Conservation (phyloP, 495 filamentous ascomycete genomes). For the Daldinia bambusicola region DNA sequence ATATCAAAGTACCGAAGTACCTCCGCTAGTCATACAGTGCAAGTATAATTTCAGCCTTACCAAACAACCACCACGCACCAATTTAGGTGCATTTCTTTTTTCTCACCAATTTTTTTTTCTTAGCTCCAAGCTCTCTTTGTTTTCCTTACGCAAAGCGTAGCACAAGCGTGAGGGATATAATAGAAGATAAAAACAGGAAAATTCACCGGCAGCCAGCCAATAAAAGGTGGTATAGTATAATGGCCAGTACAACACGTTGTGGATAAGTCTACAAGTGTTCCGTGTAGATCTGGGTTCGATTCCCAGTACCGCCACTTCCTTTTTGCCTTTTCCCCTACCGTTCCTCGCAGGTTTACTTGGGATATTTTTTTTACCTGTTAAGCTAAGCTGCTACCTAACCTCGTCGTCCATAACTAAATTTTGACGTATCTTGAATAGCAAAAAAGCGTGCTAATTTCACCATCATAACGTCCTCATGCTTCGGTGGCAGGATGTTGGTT, state of each 20-base stretch:
- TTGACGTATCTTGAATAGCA: not conserved
- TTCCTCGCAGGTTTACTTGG: not conserved
- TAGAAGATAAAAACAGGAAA: not conserved
- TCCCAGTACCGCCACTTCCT: slow-evolving; percentile 14
- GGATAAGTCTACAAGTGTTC: slow-evolving; percentile 5
- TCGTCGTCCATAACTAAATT: too few species aligned
- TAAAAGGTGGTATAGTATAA: slow-evolving; percentile 15
- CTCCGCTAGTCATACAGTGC: not conserved
- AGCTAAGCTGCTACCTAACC: too few species aligned
- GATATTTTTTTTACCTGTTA: not conserved
- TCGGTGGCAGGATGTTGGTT: not conserved
- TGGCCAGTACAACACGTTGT: slow-evolving; percentile 20
- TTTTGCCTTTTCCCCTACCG: not conserved
- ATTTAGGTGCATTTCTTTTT: slow-evolving; percentile 7
- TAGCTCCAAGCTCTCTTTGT: not conserved
- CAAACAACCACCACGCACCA: not conserved
- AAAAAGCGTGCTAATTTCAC: not conserved
- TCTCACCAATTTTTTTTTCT: not conserved
- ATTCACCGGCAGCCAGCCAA: not conserved
- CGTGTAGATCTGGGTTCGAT: slow-evolving; percentile 21
- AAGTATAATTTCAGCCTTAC: not conserved
- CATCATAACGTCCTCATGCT: not conserved
- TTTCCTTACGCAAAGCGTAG: not conserved
- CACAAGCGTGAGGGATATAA: slow-evolving; percentile 1
- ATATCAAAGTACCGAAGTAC: too few species aligned